Evolutionary conservation across 2,329 filamentous ascomycete genomes (phyloP).

Genomic region (Taxawa tesnikishii): DNA sequence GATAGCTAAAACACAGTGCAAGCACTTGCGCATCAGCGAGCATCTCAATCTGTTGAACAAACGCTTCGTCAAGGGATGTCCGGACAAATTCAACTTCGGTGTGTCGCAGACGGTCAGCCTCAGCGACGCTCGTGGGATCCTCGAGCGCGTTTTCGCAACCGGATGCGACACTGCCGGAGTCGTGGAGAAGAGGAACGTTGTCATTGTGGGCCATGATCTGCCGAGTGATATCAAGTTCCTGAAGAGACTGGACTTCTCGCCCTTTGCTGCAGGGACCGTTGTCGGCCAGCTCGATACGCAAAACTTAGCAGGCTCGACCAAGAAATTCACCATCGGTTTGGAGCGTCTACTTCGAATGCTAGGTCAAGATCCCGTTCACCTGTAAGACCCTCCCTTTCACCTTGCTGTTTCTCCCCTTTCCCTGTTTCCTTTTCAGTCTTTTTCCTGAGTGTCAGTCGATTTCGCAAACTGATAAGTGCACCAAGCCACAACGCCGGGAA

Average conservation of each 20-base stretch:
- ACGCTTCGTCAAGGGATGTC: conserved; percentile 13
- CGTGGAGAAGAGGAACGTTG: conserved; percentile 9
- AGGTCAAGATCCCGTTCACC: conserved; percentile 2
- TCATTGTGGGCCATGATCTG: conserved; percentile 15
- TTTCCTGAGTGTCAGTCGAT: too few relatives aligned
- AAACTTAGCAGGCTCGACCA: conserved; percentile 9
- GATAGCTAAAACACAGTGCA: conserved; percentile 11
- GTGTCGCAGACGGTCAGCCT: conserved; percentile 10
- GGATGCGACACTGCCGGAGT: conserved; percentile 4
- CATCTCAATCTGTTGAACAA: conserved; percentile 13
- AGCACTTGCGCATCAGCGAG: conserved; percentile 14
- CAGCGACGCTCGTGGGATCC: conserved; percentile 6
- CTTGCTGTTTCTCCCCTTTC: too few relatives aligned
- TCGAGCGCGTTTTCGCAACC: conserved; percentile 5
- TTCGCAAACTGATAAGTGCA: too few relatives aligned
- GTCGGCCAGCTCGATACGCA: conserved; percentile 12
- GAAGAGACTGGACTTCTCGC: conserved; percentile 7
- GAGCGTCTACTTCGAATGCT: conserved; percentile 8
- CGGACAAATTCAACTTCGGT: conserved; percentile 16
- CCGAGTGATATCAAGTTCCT: conserved; percentile 12
- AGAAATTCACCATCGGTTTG: conserved; percentile 9
- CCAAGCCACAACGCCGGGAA: conserved; percentile 13
- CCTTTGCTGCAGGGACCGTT: conserved; percentile 7
- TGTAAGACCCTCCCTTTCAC: too few relatives aligned
- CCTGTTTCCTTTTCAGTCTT: too few relatives aligned